Conservation (phyloP, 257 asterid genomes). For the Penstemon eatonii region DNA sequence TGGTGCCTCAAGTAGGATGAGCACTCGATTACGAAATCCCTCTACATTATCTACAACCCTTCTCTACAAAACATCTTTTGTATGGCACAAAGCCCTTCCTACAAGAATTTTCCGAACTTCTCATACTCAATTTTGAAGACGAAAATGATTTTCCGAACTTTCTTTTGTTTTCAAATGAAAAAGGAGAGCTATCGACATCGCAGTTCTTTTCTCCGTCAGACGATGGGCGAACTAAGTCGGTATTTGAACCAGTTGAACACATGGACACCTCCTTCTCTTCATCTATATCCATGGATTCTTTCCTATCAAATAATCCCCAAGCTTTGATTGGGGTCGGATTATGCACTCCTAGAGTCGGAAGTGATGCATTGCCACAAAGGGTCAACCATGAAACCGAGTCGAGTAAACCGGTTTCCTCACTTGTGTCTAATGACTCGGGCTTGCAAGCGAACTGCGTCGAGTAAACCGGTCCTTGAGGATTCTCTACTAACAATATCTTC, state of each 20-base stretch:
- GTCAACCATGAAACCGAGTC: constrained; percentile 39
- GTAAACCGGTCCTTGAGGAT: constrained; percentile 38
- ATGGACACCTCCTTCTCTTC: constrained; percentile 45
- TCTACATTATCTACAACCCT: no score
- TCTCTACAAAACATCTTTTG: no score
- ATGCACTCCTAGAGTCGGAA: constrained; percentile 40
- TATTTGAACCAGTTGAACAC: constrained; percentile 42
- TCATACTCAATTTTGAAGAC: no score
- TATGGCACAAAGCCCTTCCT: no score
- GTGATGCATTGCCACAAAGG: constrained; percentile 30
- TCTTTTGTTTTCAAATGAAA: no score
- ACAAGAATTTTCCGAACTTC: no score
- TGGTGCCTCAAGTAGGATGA: no score
- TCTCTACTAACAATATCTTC: constrained; percentile 56
- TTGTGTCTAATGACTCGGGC: constrained; percentile 28
- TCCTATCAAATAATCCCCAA: constrained; percentile 12
- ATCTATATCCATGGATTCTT: constrained; percentile 1
- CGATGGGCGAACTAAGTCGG: not conserved
- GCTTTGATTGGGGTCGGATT: constrained; percentile 61
- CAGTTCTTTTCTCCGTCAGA: no score
- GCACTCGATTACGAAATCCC: no score
- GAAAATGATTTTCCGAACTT: no score
- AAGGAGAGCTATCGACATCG: no score
- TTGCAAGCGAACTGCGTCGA: constrained; percentile 32
- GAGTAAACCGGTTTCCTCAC: constrained; percentile 29